These are phyloP conservation scores for Symbiotaphrina buchneri DNA, from an alignment of 495 filamentous ascomycete genomes.

Conservation along the genomic window DNA sequence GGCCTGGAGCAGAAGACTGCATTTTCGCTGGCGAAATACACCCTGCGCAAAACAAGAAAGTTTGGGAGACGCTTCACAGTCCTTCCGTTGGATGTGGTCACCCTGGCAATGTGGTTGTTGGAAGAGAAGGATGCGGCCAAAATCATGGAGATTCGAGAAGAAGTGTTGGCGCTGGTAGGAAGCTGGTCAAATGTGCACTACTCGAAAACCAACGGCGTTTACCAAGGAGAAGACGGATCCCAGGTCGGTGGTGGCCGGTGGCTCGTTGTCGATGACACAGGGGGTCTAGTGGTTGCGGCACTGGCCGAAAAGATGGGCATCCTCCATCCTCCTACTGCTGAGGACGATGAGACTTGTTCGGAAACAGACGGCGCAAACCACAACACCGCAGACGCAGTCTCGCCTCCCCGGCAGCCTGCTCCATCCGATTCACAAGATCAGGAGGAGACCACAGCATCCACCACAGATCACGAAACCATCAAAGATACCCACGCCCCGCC, in stretches of 20 bases:
- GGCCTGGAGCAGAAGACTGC: constrained; percentile 83
- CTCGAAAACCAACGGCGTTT: constrained; percentile 26
- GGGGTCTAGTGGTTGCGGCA: constrained; percentile 65
- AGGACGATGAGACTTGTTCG: constrained; percentile 12
- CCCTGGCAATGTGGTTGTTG: constrained; percentile 48
- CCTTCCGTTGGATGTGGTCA: constrained; percentile 56
- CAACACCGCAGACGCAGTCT: too few species aligned
- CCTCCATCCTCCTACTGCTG: constrained; percentile 28
- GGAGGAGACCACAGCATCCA: not conserved
- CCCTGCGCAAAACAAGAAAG: constrained; percentile 79
- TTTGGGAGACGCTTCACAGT: constrained; percentile 74
- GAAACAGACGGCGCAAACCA: not conserved
- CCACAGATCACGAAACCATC: not conserved
- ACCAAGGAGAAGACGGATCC: constrained; percentile 19
- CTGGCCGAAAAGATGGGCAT: constrained; percentile 86
- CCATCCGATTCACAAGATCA: not conserved
- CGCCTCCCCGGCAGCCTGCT: not conserved
- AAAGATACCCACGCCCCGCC: constrained; percentile 5
- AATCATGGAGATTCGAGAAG: constrained; percentile 77
- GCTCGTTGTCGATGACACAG: constrained; percentile 77
- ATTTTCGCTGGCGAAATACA: constrained; percentile 88
- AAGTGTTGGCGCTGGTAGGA: constrained; percentile 51
- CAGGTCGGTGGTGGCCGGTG: constrained; percentile 40
- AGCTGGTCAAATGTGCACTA: constrained; percentile 43
- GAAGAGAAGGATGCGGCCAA: constrained; percentile 52